Conservation (phyloP, 441 rosid species). For the Erodium texanum region DNA sequence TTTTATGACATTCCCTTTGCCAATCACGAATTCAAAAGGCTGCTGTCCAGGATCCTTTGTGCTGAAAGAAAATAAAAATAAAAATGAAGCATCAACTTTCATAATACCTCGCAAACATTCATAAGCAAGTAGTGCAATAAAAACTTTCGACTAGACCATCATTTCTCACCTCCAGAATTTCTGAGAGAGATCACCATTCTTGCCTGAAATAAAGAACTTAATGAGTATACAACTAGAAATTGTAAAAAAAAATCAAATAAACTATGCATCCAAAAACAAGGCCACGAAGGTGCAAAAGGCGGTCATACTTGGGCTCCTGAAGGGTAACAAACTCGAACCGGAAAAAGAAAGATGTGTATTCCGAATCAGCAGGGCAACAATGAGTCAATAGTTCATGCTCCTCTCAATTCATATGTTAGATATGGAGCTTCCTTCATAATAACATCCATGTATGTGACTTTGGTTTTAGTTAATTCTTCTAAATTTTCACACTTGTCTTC, state of each 20-base stretch:
- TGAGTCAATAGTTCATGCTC: neutral
- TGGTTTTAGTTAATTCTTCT: neutral
- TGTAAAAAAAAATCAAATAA: neutral
- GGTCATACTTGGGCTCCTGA: no score
- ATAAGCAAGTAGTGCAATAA: neutral
- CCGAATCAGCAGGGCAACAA: neutral
- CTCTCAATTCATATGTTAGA: neutral
- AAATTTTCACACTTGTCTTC: neutral
- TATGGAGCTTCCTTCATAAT: neutral
- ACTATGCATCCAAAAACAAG: neutral
- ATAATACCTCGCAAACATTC: neutral
- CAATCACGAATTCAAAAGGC: slow-evolving; percentile 75
- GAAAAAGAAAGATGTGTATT: no score
- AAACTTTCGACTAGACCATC: neutral
- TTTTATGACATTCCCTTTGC: slow-evolving; percentile 73
- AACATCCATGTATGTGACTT: neutral
- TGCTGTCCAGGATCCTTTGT: slow-evolving; percentile 74
- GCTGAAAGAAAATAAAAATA: slow-evolving; percentile 26
- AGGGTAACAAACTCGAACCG: no score
- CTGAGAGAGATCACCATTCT: slow-evolving; percentile 72
- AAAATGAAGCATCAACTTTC: slow-evolving; percentile 8
- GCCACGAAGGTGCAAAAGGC: neutral
- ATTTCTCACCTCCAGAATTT: slow-evolving; percentile 87
- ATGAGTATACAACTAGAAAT: neutral
- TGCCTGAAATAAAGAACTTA: slow-evolving; percentile 41